These are phyloP conservation scores for Penicillium sclerotigenum DNA, from an alignment of 2,329 filamentous ascomycete species.

Conservation along the genomic window DNA sequence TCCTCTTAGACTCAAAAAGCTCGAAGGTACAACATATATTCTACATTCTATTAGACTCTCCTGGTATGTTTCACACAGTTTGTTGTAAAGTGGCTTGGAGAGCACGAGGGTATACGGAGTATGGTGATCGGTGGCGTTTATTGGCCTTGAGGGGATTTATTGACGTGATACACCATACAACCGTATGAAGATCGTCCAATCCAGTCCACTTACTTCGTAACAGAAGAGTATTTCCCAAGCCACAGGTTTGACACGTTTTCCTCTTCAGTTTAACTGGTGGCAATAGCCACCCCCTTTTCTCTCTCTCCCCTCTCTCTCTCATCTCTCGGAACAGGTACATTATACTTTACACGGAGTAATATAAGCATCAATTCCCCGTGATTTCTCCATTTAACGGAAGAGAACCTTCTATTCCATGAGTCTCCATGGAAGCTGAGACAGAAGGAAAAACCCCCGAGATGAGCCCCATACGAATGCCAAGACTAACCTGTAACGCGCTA, in stretches of 20 bases:
- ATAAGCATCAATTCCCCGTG: slow-evolving; percentile 4
- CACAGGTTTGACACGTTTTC: slow-evolving; percentile 12
- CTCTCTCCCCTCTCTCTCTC: neutral
- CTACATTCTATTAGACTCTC: neutral
- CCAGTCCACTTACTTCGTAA: neutral
- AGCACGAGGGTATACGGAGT: neutral
- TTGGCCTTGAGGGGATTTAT: slow-evolving; percentile 7
- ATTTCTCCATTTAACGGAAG: slow-evolving; percentile 1
- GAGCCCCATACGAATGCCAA: slow-evolving; percentile 24
- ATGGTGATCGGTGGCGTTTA: slow-evolving; percentile 6
- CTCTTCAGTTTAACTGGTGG: neutral
- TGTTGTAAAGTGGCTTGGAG: neutral
- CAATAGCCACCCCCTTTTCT: slow-evolving; percentile 8
- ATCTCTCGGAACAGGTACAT: neutral
- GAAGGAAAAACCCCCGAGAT: slow-evolving; percentile 21
- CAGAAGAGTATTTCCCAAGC: slow-evolving; percentile 4
- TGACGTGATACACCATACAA: slow-evolving; percentile 8
- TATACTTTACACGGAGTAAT: neutral
- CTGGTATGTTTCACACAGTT: neutral
- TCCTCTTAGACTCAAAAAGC: neutral
- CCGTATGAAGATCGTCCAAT: slow-evolving; percentile 14
- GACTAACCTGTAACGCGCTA: slow-evolving; percentile 31
- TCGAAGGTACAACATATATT: neutral
- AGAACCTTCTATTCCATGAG: neutral
- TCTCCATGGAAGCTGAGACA: neutral